These are phyloP conservation scores for Ophiostoma quercus DNA, from an alignment of 2,329 filamentous ascomycete genomes.

Conservation along the genomic window DNA sequence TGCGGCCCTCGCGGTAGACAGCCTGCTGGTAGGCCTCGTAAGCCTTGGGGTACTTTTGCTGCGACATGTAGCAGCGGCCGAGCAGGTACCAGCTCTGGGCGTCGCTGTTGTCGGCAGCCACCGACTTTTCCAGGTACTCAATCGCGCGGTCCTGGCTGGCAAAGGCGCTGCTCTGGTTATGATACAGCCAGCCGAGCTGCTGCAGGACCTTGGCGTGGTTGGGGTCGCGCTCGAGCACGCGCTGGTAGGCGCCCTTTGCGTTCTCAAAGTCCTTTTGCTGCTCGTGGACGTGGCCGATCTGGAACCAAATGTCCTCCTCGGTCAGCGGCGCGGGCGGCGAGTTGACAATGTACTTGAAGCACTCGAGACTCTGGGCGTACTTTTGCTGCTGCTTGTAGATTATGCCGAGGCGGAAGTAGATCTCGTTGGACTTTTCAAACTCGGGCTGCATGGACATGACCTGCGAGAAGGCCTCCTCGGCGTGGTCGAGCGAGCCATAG, in stretches of 20 bases:
- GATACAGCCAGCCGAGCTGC: conserved; percentile 94
- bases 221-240: conserved; percentile 88
- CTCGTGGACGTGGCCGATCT: conserved; percentile 97
- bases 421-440: conserved; percentile 98
- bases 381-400: conserved; percentile 99
- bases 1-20: conserved; percentile 93
- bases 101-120: conserved; percentile 82
- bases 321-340: conserved; percentile 88
- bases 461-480: conserved; percentile 95
- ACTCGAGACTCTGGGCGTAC: conserved; percentile 89
- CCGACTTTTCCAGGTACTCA: conserved; percentile 94
- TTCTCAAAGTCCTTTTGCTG: conserved; percentile 97
- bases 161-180: conserved; percentile 90
- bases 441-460: conserved; percentile 98
- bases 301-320: conserved; percentile 99
- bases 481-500: conserved; percentile 93
- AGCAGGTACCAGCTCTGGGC: conserved; percentile 98
- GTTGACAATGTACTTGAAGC: conserved; percentile 95
- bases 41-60: conserved; percentile 97
- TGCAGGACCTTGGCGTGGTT: conserved; percentile 97
- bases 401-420: conserved; percentile 97
- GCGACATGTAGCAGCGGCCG: conserved; percentile 97
- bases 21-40: conserved; percentile 99
- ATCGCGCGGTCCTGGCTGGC: conserved; percentile 93
- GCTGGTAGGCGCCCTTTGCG: conserved; percentile 85